Base-by-base conservation (phyloP, 1,284 basidiomycete species). In the Fomes fomentarius region DNA sequence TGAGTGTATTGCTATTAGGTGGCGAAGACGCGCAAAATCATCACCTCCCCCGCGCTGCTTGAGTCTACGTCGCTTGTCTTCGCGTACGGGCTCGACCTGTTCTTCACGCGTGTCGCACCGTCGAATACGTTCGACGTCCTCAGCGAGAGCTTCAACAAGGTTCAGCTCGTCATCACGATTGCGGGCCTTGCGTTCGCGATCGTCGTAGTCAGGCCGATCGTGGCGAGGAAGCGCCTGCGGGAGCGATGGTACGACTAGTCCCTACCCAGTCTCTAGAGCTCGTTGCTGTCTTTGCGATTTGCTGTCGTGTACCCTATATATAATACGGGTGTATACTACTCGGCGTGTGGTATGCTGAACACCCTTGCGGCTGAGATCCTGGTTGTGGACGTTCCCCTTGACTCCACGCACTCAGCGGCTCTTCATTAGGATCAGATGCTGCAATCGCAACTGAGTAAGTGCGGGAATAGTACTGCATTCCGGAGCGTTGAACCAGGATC, bases 101-200 rank as follows among this genome's bases (percentile, higher is more conserved):
- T 98, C 78, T 74, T 85, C 26, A 91, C 91, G 6, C 82, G 93
- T 14, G 80, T 94, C 4, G 83, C 92, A 34, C 94, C 97, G 0
- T 94, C 91, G 2, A 87, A 86, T 24, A 94, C 93, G 24, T 99
- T 99, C 66, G 96, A 99, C 68, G 85, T 96, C n/a, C 81, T 97
- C 12, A 92, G 83, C 67, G 85, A 93, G 71, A 83, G 80, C 66
- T 99, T 99, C 74, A 98, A 98, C 76, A 98, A 98, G 77, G 76
- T 77, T 0, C 96, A 99, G 72, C 79, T 99, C 26, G 82, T 97
- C 57, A 69, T 95, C 39, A 98, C 95, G 0, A 83, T 97, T 14
- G 73, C 75, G 0, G 93, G 82, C 0, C 71, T 99, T 50, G 78
- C 77, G 0, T 69, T 83, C 3, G 95, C 89, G 3, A 93, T 98